Percentiles rank a stretch among this genome's conserved stretches.
phyloP scores from a whole-genome alignment of 1,284 basidiomycete species.

The Inonotus hispidus region DNA sequence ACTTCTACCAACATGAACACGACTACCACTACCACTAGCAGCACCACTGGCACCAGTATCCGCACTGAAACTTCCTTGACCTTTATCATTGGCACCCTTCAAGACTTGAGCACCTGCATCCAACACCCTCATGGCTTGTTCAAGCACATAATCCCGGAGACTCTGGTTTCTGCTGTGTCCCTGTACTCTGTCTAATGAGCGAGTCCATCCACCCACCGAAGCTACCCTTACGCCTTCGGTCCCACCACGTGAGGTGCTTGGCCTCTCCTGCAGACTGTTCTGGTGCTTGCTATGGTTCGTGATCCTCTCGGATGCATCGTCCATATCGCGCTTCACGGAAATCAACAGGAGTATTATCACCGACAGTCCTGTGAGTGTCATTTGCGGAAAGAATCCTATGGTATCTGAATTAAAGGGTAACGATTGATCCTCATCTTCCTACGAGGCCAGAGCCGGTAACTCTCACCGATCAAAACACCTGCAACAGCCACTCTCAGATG shows the following conservation, averaged over 20 bases:
- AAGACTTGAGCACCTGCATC: slow-evolving; percentile 11
- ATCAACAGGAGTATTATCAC: slow-evolving; percentile 38
- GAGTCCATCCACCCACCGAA: too few relatives aligned
- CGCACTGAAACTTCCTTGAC: not conserved
- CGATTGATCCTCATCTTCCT: not conserved
- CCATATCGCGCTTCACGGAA: slow-evolving; percentile 39
- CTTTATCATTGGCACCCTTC: not conserved
- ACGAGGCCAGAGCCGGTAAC: not conserved
- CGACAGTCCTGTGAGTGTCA: slow-evolving; percentile 41
- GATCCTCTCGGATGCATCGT: not conserved
- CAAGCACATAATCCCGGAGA: slow-evolving; percentile 9
- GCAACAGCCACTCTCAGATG: not conserved
- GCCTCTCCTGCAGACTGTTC: not conserved
- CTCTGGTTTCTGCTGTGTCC: slow-evolving; percentile 8
- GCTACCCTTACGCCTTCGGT: not conserved
- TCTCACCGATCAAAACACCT: slow-evolving; percentile 46
- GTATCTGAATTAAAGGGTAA: slow-evolving; percentile 31
- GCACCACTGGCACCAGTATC: not conserved
- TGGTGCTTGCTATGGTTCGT: not conserved
- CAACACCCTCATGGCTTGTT: slow-evolving; percentile 5
- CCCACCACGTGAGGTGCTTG: not conserved
- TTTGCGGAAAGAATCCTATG: slow-evolving; percentile 54
- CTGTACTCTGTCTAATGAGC: not conserved
- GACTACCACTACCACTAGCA: not conserved
- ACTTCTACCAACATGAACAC: too few relatives aligned